Base-by-base conservation (phyloP, 768 basidiomycete genomes). In the Kwoniella europaea region DNA sequence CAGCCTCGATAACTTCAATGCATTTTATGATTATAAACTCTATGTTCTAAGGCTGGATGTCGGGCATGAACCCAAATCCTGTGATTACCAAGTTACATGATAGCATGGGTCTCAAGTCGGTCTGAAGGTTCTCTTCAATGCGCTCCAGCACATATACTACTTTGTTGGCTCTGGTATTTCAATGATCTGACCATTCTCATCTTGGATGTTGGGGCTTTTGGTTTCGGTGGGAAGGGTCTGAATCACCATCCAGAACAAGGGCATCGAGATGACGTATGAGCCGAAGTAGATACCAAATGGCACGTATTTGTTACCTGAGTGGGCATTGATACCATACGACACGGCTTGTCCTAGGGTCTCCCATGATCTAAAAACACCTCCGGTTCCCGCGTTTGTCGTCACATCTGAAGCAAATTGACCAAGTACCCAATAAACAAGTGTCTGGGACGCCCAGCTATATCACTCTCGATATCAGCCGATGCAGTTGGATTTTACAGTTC, bases 261-360 rank as follows among this genome's bases (percentile, higher is more conserved):
- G 68, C n/a, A 59, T 42, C 13, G 29, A n/a, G 1, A 56, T 18
- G 54, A 63, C 35, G 24, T 27, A 56, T 18, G 64, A 10, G 15
- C 27, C 68, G 41, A 57, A 27, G 16, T 43, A 27, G 22, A 69
- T 52, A 22, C 52, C 54, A 16, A 69, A 20, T 4, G 71, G 71
- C 24, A 74, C 62, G 42, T 50, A 24, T 54, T 61, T 58, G 69
- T 71, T 60, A 20, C 18, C 41, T 10, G 61, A 20, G 41, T 59
- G 56, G 7, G 71, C 64, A 69, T 73, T 70, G 65, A 77, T 71
- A 24, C 67, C 78, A 67, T 76, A 74, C 4, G 71, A 69, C 68
- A 77, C 59, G 13, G 73, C 73, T 46, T 74, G 72, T 20, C 79
- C 79, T 41, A 67, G 63, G 4, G 79, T 73, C 63, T 78, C 76